Base-by-base conservation (phyloP, 2,329 filamentous ascomycete species). In the Fusarium mexicanum region DNA sequence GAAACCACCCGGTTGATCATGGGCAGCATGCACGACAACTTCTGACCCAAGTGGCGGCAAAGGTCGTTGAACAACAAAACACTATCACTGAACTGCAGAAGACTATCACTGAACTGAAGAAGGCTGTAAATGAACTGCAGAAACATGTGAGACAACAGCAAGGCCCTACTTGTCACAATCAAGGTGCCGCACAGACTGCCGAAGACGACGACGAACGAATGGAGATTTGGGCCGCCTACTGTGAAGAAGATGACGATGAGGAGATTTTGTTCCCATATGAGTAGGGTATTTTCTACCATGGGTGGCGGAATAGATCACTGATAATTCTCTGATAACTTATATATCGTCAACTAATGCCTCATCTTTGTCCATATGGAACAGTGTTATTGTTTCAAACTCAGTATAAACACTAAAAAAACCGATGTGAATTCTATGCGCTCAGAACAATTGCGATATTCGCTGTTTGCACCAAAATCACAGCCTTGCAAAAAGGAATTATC, bases 31-130 rank as follows among this genome's bases (percentile, higher is more conserved):
- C 41, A n/a, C 22, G 14, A 43, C 22, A 43, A 9, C 10, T 8
- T 6, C 5, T 31, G 20, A 12, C 14, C 6, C 46, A 22, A n/a
- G 18, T 48, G 20, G 26, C 14, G 17, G 12, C 9, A n/a, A n/a
- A 7, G 7, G 3, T 31, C 4, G 3, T 2, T 16, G 1, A 48
- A 20, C 44, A 7, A 12, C 7, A 26, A 17, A 17, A 18, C n/a
- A n/a, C 22, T 43, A 14, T 2, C 9, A 17, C 10, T 16, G 6
- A n/a, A 5, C n/a, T 1, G 4, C n/a, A 44, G 9, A 7, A 12
- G n/a, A 18, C 10, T 18, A 4, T 44, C 2, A 17, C 5, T 24
- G 4, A 43, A 43, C 41, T 17, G 6, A 11, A 44, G 43, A 5
- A 17, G n/a, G 8, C 20, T 18, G 1, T 24, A 8, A 5, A 18